A percentile compares a stretch with the other conserved stretches of the same genome.
Evolutionary conservation across 78 protist genomes (phyloP).

Genomic region (Speleostelium caveatum): DNA sequence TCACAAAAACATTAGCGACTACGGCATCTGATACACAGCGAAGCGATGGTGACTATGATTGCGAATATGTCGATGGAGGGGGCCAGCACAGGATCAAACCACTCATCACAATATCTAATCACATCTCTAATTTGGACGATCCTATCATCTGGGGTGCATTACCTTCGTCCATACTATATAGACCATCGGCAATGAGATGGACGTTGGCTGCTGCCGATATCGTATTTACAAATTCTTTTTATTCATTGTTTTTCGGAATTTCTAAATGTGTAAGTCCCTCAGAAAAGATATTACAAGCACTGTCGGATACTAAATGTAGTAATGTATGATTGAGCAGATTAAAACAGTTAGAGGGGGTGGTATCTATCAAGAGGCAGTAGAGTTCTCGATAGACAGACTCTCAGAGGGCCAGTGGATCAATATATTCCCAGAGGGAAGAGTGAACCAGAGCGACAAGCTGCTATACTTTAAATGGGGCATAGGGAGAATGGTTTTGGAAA

Average conservation of each 20-base stretch:
- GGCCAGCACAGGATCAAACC: constrained; percentile 2
- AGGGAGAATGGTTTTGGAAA: constrained; percentile 63
- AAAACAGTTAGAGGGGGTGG: constrained; percentile 78
- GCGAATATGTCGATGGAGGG: not conserved
- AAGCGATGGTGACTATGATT: not conserved
- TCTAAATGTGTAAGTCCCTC: constrained; percentile 63
- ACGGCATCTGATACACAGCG: not conserved
- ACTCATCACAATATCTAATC: constrained; percentile 52
- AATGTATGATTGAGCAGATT: not conserved
- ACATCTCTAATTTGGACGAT: constrained; percentile 65
- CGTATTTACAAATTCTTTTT: constrained; percentile 43
- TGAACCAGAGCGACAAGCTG: constrained; percentile 39
- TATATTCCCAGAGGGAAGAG: constrained; percentile 71
- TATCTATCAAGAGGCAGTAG: constrained; percentile 62
- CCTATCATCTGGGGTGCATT: constrained; percentile 70
- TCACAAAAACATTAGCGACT: no score
- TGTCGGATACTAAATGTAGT: not conserved
- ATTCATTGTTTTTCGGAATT: constrained; percentile 25
- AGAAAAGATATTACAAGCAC: not conserved
- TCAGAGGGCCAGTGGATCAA: constrained; percentile 72
- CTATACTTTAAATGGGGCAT: constrained; percentile 78
- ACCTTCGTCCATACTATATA: not conserved
- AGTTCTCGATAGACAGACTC: constrained; percentile 35
- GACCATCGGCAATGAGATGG: constrained; percentile 38
- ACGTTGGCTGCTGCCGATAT: constrained; percentile 71